Conservation (phyloP, 176 grass and related monocot species). For the Raddia guianensis region DNA sequence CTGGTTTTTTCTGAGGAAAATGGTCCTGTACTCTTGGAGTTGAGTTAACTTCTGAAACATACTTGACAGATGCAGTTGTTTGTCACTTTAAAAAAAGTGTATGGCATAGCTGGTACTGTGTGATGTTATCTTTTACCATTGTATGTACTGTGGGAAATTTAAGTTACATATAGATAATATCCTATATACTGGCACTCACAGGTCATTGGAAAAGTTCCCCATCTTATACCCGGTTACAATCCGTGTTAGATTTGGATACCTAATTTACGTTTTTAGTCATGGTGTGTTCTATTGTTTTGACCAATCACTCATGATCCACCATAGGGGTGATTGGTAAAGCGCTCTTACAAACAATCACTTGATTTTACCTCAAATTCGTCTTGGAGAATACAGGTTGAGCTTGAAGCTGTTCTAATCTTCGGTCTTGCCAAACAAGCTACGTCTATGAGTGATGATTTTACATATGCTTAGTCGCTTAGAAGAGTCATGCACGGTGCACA, state of each 20-base stretch:
- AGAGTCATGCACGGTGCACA: background rate
- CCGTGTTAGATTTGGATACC: background rate
- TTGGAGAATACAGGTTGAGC: background rate
- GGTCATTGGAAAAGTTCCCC: background rate
- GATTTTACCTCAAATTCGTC: background rate
- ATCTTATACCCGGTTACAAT: background rate
- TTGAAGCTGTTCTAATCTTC: background rate
- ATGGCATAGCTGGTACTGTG: constrained; percentile 34
- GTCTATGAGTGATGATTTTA: background rate
- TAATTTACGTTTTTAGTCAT: background rate
- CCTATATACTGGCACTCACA: constrained; percentile 12
- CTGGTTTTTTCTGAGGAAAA: constrained; percentile 49
- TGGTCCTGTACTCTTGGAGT: background rate
- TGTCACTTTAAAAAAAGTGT: constrained; percentile 23
- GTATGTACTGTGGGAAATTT: constrained; percentile 34
- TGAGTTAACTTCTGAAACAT: constrained; percentile 2
- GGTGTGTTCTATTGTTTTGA: background rate
- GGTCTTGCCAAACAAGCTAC: background rate
- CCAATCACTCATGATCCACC: background rate
- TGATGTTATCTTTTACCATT: constrained; percentile 24
- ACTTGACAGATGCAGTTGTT: constrained; percentile 38
- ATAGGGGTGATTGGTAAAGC: background rate
- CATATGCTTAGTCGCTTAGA: background rate
- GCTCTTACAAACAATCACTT: background rate
- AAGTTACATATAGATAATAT: constrained; percentile 28